These are phyloP conservation scores for Diversispora epigaea DNA, from an alignment of 192 early-diverging fungal species.

Conservation along the genomic window DNA sequence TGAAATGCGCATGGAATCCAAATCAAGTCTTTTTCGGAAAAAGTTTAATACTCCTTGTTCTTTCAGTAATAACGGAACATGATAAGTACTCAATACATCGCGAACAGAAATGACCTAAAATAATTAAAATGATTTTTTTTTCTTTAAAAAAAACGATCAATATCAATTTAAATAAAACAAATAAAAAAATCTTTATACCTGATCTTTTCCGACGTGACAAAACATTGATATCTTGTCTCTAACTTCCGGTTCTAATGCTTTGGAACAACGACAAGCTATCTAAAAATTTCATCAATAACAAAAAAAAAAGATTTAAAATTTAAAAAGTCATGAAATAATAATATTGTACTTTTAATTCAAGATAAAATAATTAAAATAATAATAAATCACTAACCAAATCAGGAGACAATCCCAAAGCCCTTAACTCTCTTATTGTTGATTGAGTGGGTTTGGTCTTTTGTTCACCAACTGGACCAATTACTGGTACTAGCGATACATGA, in stretches of 20 bases:
- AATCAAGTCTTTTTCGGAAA: slow-evolving; percentile 75
- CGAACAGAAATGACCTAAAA: slow-evolving; percentile 77
- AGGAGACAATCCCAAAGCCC: slow-evolving; percentile 91
- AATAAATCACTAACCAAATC: slow-evolving; percentile 60
- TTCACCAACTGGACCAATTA: slow-evolving; percentile 96
- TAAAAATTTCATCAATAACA: slow-evolving; percentile 17
- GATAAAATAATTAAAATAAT: slow-evolving; percentile 59
- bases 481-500: slow-evolving; percentile 96
- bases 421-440: slow-evolving; percentile 89
- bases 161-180: not conserved
- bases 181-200: slow-evolving; percentile 47
- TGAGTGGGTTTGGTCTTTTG: slow-evolving; percentile 99
- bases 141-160: not conserved
- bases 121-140: too few species aligned
- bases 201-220: slow-evolving; percentile 93
- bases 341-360: slow-evolving; percentile 43
- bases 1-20: slow-evolving; percentile 56
- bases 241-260: slow-evolving; percentile 76
- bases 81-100: slow-evolving; percentile 95
- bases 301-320: too few species aligned
- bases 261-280: slow-evolving; percentile 91
- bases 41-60: slow-evolving; percentile 84
- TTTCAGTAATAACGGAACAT: slow-evolving; percentile 90
- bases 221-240: slow-evolving; percentile 96
- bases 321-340: too few species aligned